A percentile compares a stretch with the other conserved stretches of the same genome.
These are phyloP conservation scores for Petrea volubilis DNA, from an alignment of 257 asterid species.

Conservation along the genomic window DNA sequence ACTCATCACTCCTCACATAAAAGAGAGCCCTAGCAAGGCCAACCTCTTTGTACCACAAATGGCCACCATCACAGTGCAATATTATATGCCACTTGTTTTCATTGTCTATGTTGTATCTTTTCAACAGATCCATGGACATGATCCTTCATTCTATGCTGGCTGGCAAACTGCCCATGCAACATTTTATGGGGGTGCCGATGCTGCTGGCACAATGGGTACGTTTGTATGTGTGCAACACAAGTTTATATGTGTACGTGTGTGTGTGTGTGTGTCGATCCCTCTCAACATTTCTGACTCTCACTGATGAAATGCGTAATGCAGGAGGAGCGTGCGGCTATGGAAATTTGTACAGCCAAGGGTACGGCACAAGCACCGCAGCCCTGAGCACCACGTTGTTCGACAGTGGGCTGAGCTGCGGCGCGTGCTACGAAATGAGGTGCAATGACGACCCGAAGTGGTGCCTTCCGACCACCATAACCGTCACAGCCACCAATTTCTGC, in stretches of 20 bases:
- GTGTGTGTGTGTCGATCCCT: no score
- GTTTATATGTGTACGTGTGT: no score
- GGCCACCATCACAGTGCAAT: slow-evolving; percentile 9
- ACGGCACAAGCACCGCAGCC: slow-evolving; percentile 60
- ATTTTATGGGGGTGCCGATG: slow-evolving; percentile 68
- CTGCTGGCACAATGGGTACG: slow-evolving; percentile 68
- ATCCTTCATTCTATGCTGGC: slow-evolving; percentile 17
- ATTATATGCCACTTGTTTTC: slow-evolving; percentile 1
- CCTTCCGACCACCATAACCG: slow-evolving; percentile 35
- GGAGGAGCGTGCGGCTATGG: slow-evolving; percentile 77
- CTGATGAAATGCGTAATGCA: slow-evolving; percentile 5
- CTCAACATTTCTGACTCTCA: no score
- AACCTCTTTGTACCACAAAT: slow-evolving; percentile 6
- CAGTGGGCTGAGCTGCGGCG: slow-evolving; percentile 57
- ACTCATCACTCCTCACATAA: neutral
- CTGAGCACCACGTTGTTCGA: slow-evolving; percentile 49
- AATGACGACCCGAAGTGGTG: slow-evolving; percentile 38
- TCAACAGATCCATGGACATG: slow-evolving; percentile 7
- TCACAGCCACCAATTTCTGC: slow-evolving; percentile 63
- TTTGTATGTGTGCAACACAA: neutral
- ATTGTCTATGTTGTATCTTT: slow-evolving; percentile 7
- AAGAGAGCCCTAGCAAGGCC: neutral
- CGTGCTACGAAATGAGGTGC: slow-evolving; percentile 52
- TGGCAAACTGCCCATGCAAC: slow-evolving; percentile 64
- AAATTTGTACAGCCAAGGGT: slow-evolving; percentile 54